Base-by-base conservation (phyloP, 805 yeast genomes). In the Candida qinlingensis region DNA sequence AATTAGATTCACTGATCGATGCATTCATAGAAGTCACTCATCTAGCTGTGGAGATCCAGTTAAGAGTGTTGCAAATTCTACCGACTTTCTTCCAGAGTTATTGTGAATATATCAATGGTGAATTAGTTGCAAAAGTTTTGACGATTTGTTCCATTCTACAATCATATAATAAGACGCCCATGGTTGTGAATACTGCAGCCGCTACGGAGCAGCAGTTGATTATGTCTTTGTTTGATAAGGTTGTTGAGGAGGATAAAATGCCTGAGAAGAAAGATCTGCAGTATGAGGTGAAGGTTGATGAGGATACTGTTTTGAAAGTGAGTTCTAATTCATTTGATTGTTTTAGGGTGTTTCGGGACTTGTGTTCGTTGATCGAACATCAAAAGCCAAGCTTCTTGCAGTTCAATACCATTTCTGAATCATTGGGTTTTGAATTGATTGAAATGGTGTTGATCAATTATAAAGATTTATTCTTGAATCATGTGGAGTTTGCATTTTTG, bases 141-240 rank as follows among this genome's bases (percentile, higher is more conserved):
- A 69, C 72, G 26, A 80, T 92, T 3, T 87, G 96, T 61, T 76
- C 94, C 0, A 75, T 80, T 34, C 72, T 94, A 44, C 90, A 87
- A 48, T 69, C 80, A 11, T 75, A 81, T 11, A 85, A 80, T 52
- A 85, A 86, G 56, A 76, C 83, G 5, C 79, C 85, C 0, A 87
- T 87, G 56, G 96, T 94, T 5, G 75, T 80, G 11, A 91, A 90
- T 58, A 87, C 98, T 0, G 97, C 98, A 0, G 82, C 88, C 44
- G 99, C 98, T 2, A 89, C 98, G 4, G 75, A 90, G 41, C 95
- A 90, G 53, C 98, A 94, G 63, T 68, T 94, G 39, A 75, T 90
- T 41, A 80, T 85, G 36, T 79, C 85, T 31, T 77, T 90, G 0
- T 92, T 85, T 64, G 98, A 92, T 48, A 75, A 80, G 60, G 74